Evolutionary conservation across 73 alveolate species (phyloP).

Genomic region (Paraurostyla sp.): DNA sequence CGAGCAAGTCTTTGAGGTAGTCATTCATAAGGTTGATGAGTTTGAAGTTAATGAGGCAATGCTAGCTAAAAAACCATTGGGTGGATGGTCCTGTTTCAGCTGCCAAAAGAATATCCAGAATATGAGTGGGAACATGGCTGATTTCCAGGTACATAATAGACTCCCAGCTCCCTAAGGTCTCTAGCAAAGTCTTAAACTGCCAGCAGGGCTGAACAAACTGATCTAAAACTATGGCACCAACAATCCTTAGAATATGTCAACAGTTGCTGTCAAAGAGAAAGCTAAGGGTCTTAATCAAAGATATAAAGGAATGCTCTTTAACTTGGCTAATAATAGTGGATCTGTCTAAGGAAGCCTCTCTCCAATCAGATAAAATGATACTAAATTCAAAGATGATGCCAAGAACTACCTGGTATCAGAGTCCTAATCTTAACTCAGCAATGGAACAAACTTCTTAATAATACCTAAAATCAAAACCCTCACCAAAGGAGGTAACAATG

Average conservation of each 20-base stretch:
- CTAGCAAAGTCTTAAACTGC: conserved; percentile 11
- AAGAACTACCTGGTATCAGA: no score
- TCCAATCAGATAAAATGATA: no score
- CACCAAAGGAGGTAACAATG: not conserved
- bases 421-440: not conserved
- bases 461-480: not conserved
- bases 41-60: conserved; percentile 83
- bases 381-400: no score
- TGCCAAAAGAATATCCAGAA: conserved; percentile 85
- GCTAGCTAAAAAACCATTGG: conserved; percentile 91
- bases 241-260: not conserved
- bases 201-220: not conserved
- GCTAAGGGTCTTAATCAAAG: not conserved
- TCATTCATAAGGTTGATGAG: conserved; percentile 23
- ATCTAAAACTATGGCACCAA: conserved; percentile 3
- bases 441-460: not conserved
- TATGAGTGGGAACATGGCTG: conserved; percentile 80
- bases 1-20: not conserved
- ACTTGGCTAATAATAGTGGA: no score
- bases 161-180: conserved; percentile 62
- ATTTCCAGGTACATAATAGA: conserved; percentile 85
- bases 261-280: not conserved
- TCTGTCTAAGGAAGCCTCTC: no score
- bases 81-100: conserved; percentile 93
- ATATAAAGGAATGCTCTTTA: not conserved